phyloP scores from a whole-genome alignment of 345 rosid genomes.

The Abelmoschus esculentus region DNA sequence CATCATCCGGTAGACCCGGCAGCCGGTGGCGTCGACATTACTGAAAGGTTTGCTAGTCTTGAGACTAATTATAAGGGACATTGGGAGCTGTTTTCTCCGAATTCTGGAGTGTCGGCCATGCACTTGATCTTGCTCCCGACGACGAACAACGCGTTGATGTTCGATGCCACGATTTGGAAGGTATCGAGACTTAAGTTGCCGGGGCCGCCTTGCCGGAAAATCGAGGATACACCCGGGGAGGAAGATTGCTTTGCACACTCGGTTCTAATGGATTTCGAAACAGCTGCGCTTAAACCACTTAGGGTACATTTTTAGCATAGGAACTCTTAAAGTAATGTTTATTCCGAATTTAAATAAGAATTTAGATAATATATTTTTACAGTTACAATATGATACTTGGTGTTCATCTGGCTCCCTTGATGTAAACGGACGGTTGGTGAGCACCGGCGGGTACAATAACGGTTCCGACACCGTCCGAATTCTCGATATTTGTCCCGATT shows the following conservation, averaged over 20 bases:
- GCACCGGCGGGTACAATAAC: conserved; percentile 64
- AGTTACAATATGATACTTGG: conserved; percentile 87
- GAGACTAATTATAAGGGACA: conserved; percentile 23
- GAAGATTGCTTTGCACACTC: conserved; percentile 77
- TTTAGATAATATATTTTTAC: neutral
- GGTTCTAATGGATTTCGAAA: conserved; percentile 40
- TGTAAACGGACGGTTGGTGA: conserved; percentile 52
- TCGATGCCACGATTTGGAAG: conserved; percentile 67
- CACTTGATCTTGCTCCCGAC: conserved; percentile 61
- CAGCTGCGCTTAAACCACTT: conserved; percentile 37
- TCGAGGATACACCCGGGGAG: neutral
- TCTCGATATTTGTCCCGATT: conserved; percentile 24
- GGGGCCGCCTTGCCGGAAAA: conserved; percentile 25
- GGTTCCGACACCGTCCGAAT: conserved; percentile 66
- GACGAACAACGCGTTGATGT: conserved; percentile 50
- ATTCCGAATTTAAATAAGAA: too few species aligned
- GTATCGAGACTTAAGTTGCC: conserved; percentile 39
- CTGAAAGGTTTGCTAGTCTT: too few species aligned
- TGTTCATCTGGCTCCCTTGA: conserved; percentile 89
- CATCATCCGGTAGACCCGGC: too few species aligned
- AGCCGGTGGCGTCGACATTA: too few species aligned
- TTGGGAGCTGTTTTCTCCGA: conserved; percentile 48
- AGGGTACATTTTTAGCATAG: conserved; percentile 15
- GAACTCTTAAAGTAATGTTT: too few species aligned
- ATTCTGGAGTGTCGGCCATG: conserved; percentile 85